Base-by-base conservation (phyloP, 2,329 filamentous ascomycete species). In the Knufia petricola region DNA sequence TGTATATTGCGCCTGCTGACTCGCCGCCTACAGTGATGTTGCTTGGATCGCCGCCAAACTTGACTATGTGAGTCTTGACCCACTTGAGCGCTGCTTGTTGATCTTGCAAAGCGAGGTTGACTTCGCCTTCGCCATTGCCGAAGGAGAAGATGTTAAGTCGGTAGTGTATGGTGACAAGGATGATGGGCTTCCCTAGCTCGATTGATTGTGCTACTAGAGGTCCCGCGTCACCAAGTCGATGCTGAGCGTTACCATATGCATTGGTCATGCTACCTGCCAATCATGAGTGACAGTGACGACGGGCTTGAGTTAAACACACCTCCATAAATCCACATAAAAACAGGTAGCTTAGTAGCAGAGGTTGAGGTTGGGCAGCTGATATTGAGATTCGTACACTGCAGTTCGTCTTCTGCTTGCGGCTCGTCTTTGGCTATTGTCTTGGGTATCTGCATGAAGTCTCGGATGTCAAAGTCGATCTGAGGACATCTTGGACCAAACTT, bases 81-180 rank as follows among this genome's bases (percentile, higher is more conserved):
- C 67, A 70, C 50, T 62, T 53, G 7, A 69, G 52, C 3, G 60
- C 61, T 15, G 63, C 60, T 13, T 59, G 54, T 46, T 66, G 62
- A 47, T 69, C 71, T 20, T 64, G 54, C 3, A 74, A 56, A 0
- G 69, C 70, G 50, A 69, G 68, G 52, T 74, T 74, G 1, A 65
- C 59, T 19, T 64, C 3, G 66, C 68, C 19, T 67, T 61, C 2
- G 66, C 63, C 12, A 76, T 60, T 44, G 72, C 73, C 39, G 52
- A 74, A 75, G 1, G 72, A 68, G 12, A 66, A 61, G 3, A 60
- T 59, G 3, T 64, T 64, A 2, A 72, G 50, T 21, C 71, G 72
- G 58, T 78, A 79, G 50, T 71, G 72, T 39, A 72, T 66, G 0
- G 60, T 60, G 4, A 72, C 64, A 2, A 64, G 66, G 40, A 78